Base-by-base conservation (phyloP, 345 rosid species). In the Balakata baccata region DNA sequence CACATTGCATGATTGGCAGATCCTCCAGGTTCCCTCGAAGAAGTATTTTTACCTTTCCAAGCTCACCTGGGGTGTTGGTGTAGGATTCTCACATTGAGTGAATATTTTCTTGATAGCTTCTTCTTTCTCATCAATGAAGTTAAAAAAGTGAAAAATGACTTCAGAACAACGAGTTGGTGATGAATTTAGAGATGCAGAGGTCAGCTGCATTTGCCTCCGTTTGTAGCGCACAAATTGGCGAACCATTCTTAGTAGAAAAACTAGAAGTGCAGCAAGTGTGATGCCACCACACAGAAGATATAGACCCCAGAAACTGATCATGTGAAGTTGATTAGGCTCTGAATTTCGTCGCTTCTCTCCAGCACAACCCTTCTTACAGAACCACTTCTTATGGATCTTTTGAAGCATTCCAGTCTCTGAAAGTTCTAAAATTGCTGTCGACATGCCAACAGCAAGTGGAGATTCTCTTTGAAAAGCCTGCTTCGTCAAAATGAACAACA, bases 401-500 rank as follows among this genome's bases (percentile, higher is more conserved):
- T 90, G 91, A 66, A 94, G 85, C 78, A 82, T 78, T 73, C 97
- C 90, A 0, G 73, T 75, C 81, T 94, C 98, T 0, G 96, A 88
- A 29, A 94, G 96, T 73, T 85, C 85, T 71, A 94, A 69, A 69
- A 94, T 86, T 56, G 98, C 97, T 7, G 97, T 89, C 17, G 98
- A 94, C 66, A 94, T 84, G 82, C 90, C 97, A 16, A 86, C 72
- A 11, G 90, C 90, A 23, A 94, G 88, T 0, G 90, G 88, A 60
- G 97, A 92, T 22, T 78, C 97, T 75, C 86, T 85, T 77, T 82
- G 83, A 68, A 94, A 94, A 12, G 95, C 97, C 98, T 94, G 82
- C 54, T 72, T 14, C 61, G 68, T 63, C 52, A 70, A 3, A 23
- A 38, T 29, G 18, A 68, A 41, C 22, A 61, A 14, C 72, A 23